These are phyloP conservation scores for Musa itinerans DNA, from an alignment of 176 grass and related monocot genomes.

Conservation along the genomic window DNA sequence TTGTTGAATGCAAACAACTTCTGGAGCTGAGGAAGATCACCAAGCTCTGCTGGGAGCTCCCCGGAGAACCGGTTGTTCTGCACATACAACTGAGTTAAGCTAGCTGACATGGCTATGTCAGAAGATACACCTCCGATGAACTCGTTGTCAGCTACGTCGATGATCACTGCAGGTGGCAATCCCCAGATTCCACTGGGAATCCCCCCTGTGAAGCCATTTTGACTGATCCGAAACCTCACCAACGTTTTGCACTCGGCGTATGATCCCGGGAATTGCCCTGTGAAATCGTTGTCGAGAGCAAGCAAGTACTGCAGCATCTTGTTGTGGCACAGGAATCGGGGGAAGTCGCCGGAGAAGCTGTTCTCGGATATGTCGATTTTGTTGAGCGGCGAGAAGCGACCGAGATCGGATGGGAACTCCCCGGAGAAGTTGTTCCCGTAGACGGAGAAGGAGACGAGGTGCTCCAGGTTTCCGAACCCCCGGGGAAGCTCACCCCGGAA, in stretches of 20 bases:
- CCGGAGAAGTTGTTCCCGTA: constrained; percentile 81
- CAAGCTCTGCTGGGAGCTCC: constrained; percentile 59
- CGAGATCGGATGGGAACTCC: constrained; percentile 58
- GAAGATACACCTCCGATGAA: constrained; percentile 65
- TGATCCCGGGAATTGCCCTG: constrained; percentile 64
- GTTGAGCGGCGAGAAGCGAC: constrained; percentile 63
- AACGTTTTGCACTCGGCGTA: constrained; percentile 83
- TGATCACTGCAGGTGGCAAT: constrained; percentile 76
- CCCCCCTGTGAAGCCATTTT: constrained; percentile 61
- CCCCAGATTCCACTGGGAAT: constrained; percentile 57
- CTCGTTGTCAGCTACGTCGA: constrained; percentile 70
- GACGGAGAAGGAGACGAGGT: constrained; percentile 80
- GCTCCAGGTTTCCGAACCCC: constrained; percentile 53
- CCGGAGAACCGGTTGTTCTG: constrained; percentile 73
- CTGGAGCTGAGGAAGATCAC: constrained; percentile 43
- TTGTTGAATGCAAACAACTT: constrained; percentile 74
- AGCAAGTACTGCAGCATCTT: constrained; percentile 64
- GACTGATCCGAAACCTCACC: constrained; percentile 73
- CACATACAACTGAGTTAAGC: constrained; percentile 72
- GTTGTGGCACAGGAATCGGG: constrained; percentile 70
- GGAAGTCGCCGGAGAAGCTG: constrained; percentile 79
- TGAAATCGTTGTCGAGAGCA: constrained; percentile 82
- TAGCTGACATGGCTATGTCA: constrained; percentile 53
- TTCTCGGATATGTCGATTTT: constrained; percentile 91
- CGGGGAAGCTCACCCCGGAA: constrained; percentile 74